Evolutionary conservation across 805 yeast species (phyloP).

Genomic region (Saccharomycopsis lassenensis): DNA sequence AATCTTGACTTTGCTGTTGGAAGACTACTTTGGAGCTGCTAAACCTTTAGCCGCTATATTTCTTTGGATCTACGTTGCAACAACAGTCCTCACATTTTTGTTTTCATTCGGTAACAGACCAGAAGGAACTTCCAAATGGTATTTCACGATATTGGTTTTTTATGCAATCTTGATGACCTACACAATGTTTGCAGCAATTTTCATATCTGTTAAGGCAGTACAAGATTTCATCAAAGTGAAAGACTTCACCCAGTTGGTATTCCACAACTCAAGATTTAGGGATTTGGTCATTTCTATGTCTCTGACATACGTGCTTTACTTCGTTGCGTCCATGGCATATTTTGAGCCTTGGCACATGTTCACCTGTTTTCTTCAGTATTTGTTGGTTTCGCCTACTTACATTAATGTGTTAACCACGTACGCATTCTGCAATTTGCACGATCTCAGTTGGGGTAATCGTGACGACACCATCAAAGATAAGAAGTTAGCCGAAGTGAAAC

Average conservation of each 20-base stretch:
- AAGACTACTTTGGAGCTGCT: constrained; percentile 63
- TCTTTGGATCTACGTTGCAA: constrained; percentile 75
- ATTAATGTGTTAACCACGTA: constrained; percentile 86
- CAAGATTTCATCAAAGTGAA: constrained; percentile 31
- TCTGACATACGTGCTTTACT: constrained; percentile 75
- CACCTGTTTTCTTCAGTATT: constrained; percentile 76
- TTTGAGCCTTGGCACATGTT: constrained; percentile 91
- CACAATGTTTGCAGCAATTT: constrained; percentile 79
- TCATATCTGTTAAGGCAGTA: constrained; percentile 65
- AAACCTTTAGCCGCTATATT: constrained; percentile 66
- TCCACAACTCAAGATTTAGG: constrained; percentile 64
- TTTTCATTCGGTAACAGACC: constrained; percentile 92
- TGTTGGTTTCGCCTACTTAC: constrained; percentile 78
- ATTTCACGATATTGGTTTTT: constrained; percentile 59
- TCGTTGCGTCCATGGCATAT: constrained; percentile 67
- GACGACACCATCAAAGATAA: constrained; percentile 36
- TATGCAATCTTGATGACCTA: constrained; percentile 86
- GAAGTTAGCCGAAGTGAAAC: constrained; percentile 8
- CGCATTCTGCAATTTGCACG: constrained; percentile 94
- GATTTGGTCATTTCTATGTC: constrained; percentile 79
- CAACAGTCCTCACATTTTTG: constrained; percentile 76
- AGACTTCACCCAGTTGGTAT: constrained; percentile 31
- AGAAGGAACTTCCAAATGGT: constrained; percentile 73
- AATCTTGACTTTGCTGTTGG: constrained; percentile 72
- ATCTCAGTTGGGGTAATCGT: constrained; percentile 95